phyloP scores from a whole-genome alignment of 2,329 filamentous ascomycete genomes.

The Stemphylium beticola region DNA sequence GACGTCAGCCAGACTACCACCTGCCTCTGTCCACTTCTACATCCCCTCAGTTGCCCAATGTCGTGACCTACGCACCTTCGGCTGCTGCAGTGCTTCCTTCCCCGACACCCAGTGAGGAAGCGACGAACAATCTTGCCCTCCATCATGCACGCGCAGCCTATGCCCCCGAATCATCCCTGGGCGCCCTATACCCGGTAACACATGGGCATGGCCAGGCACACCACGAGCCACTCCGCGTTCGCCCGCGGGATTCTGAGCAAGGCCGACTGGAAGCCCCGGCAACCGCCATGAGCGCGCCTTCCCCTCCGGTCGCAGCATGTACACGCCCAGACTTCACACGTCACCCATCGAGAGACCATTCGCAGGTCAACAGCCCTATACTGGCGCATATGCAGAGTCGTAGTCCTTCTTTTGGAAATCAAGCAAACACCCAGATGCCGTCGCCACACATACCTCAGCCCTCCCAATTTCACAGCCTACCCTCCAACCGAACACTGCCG shows the following conservation, averaged over 20 bases:
- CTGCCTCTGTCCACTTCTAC: constrained; percentile 40
- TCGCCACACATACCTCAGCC: constrained; percentile 13
- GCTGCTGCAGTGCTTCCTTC: constrained; percentile 60
- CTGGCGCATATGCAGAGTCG: constrained; percentile 1
- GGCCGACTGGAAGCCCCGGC: not conserved
- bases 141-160: not conserved
- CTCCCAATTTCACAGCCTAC: not conserved
- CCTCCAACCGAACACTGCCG: constrained; percentile 4
- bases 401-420: constrained; percentile 6
- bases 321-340: not conserved
- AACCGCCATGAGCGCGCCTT: not conserved
- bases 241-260: not conserved
- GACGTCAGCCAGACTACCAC: constrained; percentile 16
- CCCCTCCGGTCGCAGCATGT: not conserved
- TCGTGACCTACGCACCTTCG: constrained; percentile 15
- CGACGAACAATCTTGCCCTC: not conserved
- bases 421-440: constrained; percentile 1
- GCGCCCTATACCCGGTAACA: not conserved
- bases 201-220: not conserved
- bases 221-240: not conserved
- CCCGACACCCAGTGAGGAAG: constrained; percentile 67
- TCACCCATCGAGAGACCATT: constrained; percentile 3
- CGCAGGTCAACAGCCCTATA: constrained; percentile 9
- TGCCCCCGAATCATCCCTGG: constrained; percentile 1
- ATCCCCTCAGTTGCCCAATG: constrained; percentile 44